Evolutionary conservation across 1,284 basidiomycete genomes (phyloP), one percentile per base, ranked within the genome.

Genomic region (Moniliophthora roreri): DNA sequence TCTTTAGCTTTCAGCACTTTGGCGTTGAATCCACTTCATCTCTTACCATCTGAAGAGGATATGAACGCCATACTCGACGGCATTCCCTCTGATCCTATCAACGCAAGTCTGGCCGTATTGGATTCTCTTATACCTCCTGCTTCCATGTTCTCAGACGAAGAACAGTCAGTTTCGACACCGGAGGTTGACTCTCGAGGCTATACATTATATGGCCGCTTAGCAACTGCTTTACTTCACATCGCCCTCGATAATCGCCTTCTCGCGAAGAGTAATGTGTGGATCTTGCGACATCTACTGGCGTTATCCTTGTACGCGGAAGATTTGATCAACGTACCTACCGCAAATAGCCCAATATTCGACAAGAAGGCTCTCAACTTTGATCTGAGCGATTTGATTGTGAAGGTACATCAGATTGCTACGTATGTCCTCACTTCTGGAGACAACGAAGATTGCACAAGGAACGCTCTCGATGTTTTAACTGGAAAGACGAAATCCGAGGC

Each of bases 191-290:
- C 57, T 0, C 69, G 71, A 16, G 85, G 84, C 0, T 80, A 82
- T 36, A 76, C 80, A 0, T 61, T 76, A 3, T 93, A 91, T 60
- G 84, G 85, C 0, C 83, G 95, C 8, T 70, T 79, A 1, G 77
- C 84, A 10, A 69, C 75, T 39, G 85, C 85, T 0, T 70, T 91
- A 10, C 69, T 93, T 2, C 71, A 80, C 1, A 66, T 86, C 28
- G 73, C 93, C 32, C 65, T 75, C 1, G 74, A 81, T 2, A 83
- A 94, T 62, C 82, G 91, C 15, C 72, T 76, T 4, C 61, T 81
- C 1, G 84, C 88, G 1, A 81, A 78, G 40, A 69, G 70, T 10
- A 80, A 87, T 53, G 57, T 82, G 0, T 91, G 86, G 83, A 79
- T 75, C 11, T 61, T 91, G 13, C 75, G 78, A 15, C 87, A 91